Percentiles rank a stretch among this genome's conserved stretches.
Conservation (phyloP, 805 yeast genomes). For the Zygotorulaspora sp. region DNA sequence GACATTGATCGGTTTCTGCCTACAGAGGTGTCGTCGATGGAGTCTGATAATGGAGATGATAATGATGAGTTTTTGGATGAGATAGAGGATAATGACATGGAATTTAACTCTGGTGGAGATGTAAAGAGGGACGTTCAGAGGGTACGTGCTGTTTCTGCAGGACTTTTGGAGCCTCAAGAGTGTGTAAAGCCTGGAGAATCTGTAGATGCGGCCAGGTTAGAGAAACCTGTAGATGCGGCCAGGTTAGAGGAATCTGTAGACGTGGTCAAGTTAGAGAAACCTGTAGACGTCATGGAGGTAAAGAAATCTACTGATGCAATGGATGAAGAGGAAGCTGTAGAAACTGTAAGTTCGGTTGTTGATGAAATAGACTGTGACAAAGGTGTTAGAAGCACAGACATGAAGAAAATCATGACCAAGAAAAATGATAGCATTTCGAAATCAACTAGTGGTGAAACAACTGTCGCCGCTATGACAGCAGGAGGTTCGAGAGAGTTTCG, state of each 20-base stretch:
- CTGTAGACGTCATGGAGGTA: not conserved
- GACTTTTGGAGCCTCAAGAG: not conserved
- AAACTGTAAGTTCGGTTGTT: too few relatives aligned
- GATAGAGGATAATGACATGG: constrained; percentile 24
- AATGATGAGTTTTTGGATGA: constrained; percentile 17
- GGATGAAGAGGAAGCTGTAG: too few relatives aligned
- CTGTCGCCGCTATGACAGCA: not conserved
- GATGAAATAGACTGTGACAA: too few relatives aligned
- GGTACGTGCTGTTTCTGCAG: not conserved
- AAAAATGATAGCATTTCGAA: too few relatives aligned
- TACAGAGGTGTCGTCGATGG: constrained; percentile 24
- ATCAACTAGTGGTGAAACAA: not conserved
- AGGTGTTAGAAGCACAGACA: too few relatives aligned
- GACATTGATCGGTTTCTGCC: constrained; percentile 21
- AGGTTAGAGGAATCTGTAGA: too few relatives aligned
- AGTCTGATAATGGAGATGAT: constrained; percentile 18
- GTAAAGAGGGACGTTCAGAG: constrained; percentile 13
- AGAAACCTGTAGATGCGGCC: not conserved
- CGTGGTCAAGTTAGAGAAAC: too few relatives aligned
- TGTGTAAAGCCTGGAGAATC: not conserved
- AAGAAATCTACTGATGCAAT: not conserved
- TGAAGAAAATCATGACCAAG: too few relatives aligned
- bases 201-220: not conserved
- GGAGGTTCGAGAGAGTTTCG: constrained; percentile 24
- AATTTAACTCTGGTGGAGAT: constrained; percentile 12